Base-by-base conservation (phyloP, 192 early-diverging fungal species). In the Chytriomyces sp. region DNA sequence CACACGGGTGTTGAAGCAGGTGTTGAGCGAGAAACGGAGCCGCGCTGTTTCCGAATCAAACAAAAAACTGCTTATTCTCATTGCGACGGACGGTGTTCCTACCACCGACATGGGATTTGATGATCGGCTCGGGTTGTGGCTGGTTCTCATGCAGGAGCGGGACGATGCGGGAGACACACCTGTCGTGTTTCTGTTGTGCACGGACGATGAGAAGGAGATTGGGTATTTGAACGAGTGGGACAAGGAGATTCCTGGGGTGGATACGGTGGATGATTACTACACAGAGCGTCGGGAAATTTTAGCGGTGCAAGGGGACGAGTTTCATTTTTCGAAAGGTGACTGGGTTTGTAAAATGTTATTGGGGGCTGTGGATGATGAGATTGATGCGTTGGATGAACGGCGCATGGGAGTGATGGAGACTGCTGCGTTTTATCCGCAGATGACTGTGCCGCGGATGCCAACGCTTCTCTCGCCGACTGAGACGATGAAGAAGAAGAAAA, bases 341-440 rank as follows among this genome's bases (percentile, higher is more conserved):
- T 73, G 71, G 71, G 71, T 73, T 20, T 73, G 71, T 47, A 73
- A 73, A 63, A 73, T 73, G 71, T 45, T 73, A 35, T 45, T 73
- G 71, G 71, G 71, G 20, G 23, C 60, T 16, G 44, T 73, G 16
- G 71, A 73, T 73, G 43, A 57, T 23, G 71, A 73, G 7, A 73
- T 73, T 62, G 71, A 73, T 44, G 71, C 71, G 43, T 62, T 73
- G 53, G 71, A 73, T 47, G 71, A 73, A 26, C 28, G 23, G 7
- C 63, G 23, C n/a, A 6, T 64, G 35, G 35, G 35, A 0, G 35
- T 35, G 35, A 35, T 35, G 35, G 35, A 35, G 35, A 4, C 35
- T 35, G 35, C 35, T 35, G 35, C 35, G 35, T 35, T 35, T 35
- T 35, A 35, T 35, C 35, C 35, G 35, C 35, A 35, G 35, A 35